phyloP scores from a whole-genome alignment of 2,329 filamentous ascomycete genomes.

The Cladorrhinum sp. region DNA sequence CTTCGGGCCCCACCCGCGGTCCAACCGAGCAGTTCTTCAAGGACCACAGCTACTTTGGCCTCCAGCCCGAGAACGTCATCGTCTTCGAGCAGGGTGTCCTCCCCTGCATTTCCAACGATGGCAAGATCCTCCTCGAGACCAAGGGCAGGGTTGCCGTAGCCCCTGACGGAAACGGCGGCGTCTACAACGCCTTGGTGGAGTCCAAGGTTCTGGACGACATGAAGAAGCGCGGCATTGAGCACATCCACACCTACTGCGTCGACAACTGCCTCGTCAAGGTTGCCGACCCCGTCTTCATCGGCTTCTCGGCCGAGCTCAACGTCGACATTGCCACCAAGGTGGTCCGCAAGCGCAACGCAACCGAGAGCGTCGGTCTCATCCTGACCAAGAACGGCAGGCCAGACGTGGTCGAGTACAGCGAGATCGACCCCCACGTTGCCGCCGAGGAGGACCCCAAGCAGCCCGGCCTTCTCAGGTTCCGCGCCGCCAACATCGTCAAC shows the following conservation, averaged over 20 bases:
- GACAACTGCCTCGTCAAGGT: constrained; percentile 99
- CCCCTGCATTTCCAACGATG: constrained; percentile 95
- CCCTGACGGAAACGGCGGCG: constrained; percentile 93
- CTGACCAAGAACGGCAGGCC: constrained; percentile 93
- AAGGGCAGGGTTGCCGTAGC: constrained; percentile 91
- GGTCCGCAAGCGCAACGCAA: constrained; percentile 96
- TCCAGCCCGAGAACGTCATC: constrained; percentile 78
- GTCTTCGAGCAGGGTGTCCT: constrained; percentile 97
- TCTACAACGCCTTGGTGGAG: constrained; percentile 86
- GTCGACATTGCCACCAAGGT: constrained; percentile 98
- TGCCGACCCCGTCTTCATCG: constrained; percentile 93
- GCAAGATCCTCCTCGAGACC: constrained; percentile 90
- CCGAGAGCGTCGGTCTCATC: constrained; percentile 93
- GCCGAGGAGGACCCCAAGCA: constrained; percentile 84
- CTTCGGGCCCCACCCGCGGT: constrained; percentile 85
- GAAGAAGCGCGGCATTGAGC: constrained; percentile 82
- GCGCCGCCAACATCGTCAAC: constrained; percentile 98
- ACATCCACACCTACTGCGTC: constrained; percentile 96
- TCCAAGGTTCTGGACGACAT: constrained; percentile 83
- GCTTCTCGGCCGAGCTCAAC: constrained; percentile 81
- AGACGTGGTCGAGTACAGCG: constrained; percentile 97
- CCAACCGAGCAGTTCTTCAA: constrained; percentile 94
- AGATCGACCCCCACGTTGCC: constrained; percentile 86
- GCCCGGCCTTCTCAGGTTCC: constrained; percentile 82
- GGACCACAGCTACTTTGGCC: constrained; percentile 85